A percentile compares a stretch with the other conserved stretches of the same genome.
Conservation (phyloP, 2,329 filamentous ascomycete species). For the Sporothrix humicola region DNA sequence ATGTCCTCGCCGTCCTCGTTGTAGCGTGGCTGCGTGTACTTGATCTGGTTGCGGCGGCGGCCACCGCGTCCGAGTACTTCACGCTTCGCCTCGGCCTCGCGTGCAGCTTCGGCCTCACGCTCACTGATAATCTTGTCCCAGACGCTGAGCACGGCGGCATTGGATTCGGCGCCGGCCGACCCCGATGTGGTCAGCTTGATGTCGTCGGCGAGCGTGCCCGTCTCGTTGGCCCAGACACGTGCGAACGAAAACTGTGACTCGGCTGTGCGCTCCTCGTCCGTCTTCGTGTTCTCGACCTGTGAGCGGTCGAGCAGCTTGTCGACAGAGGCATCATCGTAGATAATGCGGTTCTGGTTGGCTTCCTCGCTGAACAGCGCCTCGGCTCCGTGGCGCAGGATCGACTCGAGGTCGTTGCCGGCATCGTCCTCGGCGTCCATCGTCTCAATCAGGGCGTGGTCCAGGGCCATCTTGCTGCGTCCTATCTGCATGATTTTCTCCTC, state of each 20-base stretch:
- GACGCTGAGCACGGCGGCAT: constrained; percentile 62
- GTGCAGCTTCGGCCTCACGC: constrained; percentile 78
- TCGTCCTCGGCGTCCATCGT: constrained; percentile 86
- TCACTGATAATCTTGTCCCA: constrained; percentile 92
- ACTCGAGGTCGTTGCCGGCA: constrained; percentile 78
- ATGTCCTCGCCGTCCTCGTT: constrained; percentile 40
- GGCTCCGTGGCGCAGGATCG: constrained; percentile 85
- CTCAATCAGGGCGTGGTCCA: constrained; percentile 94
- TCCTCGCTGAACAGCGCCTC: constrained; percentile 83
- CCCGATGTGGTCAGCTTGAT: constrained; percentile 57
- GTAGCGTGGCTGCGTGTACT: constrained; percentile 40
- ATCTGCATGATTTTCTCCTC: constrained; percentile 98
- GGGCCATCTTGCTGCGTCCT: constrained; percentile 91
- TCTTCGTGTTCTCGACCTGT: constrained; percentile 73
- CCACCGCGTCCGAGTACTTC: constrained; percentile 87
- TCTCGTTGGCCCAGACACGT: constrained; percentile 88
- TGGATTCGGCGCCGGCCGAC: background rate
- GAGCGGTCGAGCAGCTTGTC: constrained; percentile 90
- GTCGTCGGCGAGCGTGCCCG: constrained; percentile 68
- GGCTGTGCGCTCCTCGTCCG: constrained; percentile 61
- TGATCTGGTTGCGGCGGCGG: constrained; percentile 65
- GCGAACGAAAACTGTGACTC: constrained; percentile 89
- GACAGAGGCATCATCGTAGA: constrained; percentile 81
- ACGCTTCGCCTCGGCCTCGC: constrained; percentile 69
- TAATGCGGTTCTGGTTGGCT: constrained; percentile 71